These are phyloP conservation scores for Scheffersomyces ergatensis DNA, from an alignment of 805 yeast species.

Conservation along the genomic window DNA sequence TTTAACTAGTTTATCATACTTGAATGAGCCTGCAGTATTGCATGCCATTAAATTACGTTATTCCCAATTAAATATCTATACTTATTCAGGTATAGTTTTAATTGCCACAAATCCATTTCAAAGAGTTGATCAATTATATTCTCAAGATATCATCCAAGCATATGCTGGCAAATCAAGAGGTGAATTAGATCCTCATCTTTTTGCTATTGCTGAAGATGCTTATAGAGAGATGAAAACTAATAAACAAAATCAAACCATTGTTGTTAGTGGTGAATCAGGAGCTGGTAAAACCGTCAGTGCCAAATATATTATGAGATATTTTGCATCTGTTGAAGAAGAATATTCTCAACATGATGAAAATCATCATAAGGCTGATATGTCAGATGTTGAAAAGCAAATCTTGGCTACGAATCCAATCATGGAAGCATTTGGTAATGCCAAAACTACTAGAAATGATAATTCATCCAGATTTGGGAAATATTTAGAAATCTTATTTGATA, in stretches of 20 bases:
- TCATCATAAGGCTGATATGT: conserved; percentile 60
- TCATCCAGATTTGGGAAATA: conserved; percentile 98
- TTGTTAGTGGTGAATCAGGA: conserved; percentile 97
- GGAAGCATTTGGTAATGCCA: conserved; percentile 99
- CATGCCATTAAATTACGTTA: conserved; percentile 91
- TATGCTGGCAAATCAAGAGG: conserved; percentile 92
- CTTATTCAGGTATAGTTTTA: conserved; percentile 94
- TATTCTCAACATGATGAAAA: conserved; percentile 21
- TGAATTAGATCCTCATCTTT: conserved; percentile 93
- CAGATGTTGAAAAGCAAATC: conserved; percentile 89
- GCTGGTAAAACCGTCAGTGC: conserved; percentile 99
- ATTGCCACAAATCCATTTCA: conserved; percentile 97
- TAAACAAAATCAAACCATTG: conserved; percentile 86
- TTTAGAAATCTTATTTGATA: conserved; percentile 83
- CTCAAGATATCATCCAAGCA: conserved; percentile 90
- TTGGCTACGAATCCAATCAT: conserved; percentile 95
- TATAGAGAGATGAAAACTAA: conserved; percentile 91
- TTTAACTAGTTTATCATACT: conserved; percentile 83
- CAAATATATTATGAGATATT: conserved; percentile 94
- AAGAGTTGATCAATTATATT: conserved; percentile 83
- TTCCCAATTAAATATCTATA: conserved; percentile 85
- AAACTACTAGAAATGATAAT: conserved; percentile 94
- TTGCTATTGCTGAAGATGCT: conserved; percentile 97
- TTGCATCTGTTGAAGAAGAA: conserved; percentile 82
- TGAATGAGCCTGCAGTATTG: conserved; percentile 94